Base-by-base conservation (phyloP, 331 rosid genomes). In the Quercus lobata region DNA sequence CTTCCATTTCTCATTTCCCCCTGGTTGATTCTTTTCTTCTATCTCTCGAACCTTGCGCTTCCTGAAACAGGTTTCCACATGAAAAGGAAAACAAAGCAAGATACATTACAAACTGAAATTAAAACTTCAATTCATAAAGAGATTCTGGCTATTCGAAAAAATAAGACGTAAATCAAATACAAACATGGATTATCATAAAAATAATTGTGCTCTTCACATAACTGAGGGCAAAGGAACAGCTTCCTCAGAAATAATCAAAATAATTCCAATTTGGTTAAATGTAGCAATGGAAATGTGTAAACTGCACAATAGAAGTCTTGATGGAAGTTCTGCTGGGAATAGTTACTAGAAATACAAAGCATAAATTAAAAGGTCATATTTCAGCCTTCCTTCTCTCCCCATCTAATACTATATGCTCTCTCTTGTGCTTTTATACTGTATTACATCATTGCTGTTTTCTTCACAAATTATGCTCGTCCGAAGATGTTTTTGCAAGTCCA, bases 1-100 rank as follows among this genome's bases (percentile, higher is more conserved):
- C 87, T 91, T 93, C 97, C 98, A 93, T 37, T 90, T 93, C 4
- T 84, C 84, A 80, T 91, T 91, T 27, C 93, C 91, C 49, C n/a
- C 92, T 1, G 97, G 90, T 78, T 57, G 90, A 62, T 83, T 90
- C 27, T 83, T 68, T 80, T 91, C 95, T 85, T 91, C 91, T 24
- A 91, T 93, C 79, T 90, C 95, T 71, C 37, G 85, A 68, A 93
- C 91, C 88, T 89, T 90, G 54, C 95, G 89, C 77, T 90, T 90
- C 83, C 97, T 93, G 79, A 22, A 81, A 79, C 60, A 53, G 70
- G 37, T 44, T 63, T 25, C 27, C 4, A 6, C 34, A 76, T 7
- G 21, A 62, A 52, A 35, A 82, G n/a, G 0, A 61, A 24, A 60
- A 14, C 30, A 24, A 14, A 60, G 34, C 30, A 24, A 29, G 17